Evolutionary conservation across 768 basidiomycete genomes (phyloP).

Genomic region (Suillus bovinus): DNA sequence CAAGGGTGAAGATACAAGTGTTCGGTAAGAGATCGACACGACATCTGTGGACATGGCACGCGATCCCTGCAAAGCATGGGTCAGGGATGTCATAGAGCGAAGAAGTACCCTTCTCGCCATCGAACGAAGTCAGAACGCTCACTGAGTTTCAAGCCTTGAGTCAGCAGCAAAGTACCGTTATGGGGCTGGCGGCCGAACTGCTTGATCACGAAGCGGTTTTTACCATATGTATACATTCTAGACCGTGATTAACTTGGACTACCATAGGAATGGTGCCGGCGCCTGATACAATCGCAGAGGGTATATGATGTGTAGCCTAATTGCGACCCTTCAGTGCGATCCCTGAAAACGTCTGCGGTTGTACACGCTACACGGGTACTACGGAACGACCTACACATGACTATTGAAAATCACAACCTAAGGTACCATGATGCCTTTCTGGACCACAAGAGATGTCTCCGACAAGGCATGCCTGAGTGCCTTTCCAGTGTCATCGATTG

Average conservation of each 20-base stretch:
- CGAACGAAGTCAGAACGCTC: not conserved
- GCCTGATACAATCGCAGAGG: not conserved
- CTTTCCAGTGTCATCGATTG: conserved; percentile 83
- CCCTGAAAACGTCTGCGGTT: not conserved
- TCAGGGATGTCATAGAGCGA: conserved; percentile 7
- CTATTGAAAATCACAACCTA: conserved; percentile 1
- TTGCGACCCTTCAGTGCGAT: not conserved
- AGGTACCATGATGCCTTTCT: not conserved
- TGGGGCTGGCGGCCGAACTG: no score
- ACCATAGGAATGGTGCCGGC: not conserved
- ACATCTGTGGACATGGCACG: conserved; percentile 18
- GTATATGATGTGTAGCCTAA: not conserved
- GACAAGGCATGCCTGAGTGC: conserved; percentile 64
- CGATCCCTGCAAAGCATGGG: conserved; percentile 18
- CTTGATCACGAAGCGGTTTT: not conserved
- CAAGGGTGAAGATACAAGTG: conserved; percentile 52
- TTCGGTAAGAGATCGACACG: conserved; percentile 62
- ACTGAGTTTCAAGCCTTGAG: not conserved
- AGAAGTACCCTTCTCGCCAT: conserved; percentile 19
- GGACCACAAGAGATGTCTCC: conserved; percentile 42
- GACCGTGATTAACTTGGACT: not conserved
- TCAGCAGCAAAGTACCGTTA: not conserved
- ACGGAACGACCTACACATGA: no score
- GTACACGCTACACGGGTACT: not conserved
- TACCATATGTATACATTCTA: not conserved